Base-by-base conservation (phyloP, 306 rosid genomes). In the Argentina anserina region DNA sequence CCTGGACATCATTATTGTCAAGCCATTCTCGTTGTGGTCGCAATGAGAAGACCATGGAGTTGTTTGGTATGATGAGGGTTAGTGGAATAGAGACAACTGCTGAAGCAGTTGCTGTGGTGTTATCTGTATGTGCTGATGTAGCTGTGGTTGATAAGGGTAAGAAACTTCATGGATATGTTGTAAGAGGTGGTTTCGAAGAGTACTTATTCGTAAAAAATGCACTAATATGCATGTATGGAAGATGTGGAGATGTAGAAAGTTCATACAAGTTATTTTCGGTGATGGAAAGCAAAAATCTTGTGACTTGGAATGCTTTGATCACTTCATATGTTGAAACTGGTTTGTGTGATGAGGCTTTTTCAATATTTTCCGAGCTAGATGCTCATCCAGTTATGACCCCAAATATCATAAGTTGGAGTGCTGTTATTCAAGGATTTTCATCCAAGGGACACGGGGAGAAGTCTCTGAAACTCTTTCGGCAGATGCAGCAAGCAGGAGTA, bases 1-100 rank as follows among this genome's bases (percentile, higher is more conserved):
- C 96, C 3, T 93, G 97, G 97, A 93, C 98, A 0, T 90, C 97
- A 0, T 62, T 93, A 31, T 40, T 93, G 83, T 90, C 96, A n/a
- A 89, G 96, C 75, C 88, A 87, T 61, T 90, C 90, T 47, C 79
- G 90, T 43, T 84, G 89, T 50, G 96, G 96, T 21, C 76, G 43
- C 67, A 74, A 43, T 67, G 81, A 83, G 49, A 89, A 87, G 67
- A 81, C 92, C 3, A 7, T 89, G 29, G 81, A 76, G 72, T 83
- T 90, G 73, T 87, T 90, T 84, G 66, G 74, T 76, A 25, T 43
- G 73, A 82, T 86, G 93, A 90, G 87, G 73, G 70, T 1, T 20
- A 80, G 55, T 69, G 82, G 89, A 58, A 25, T 67, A 82, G 89
- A 81, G 59, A 68, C 82, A 28, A 84, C 86, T 72, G 98, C 92